Conservation (phyloP, 345 rosid species). For the sweet orange (Citrus sinensis) region DNA sequence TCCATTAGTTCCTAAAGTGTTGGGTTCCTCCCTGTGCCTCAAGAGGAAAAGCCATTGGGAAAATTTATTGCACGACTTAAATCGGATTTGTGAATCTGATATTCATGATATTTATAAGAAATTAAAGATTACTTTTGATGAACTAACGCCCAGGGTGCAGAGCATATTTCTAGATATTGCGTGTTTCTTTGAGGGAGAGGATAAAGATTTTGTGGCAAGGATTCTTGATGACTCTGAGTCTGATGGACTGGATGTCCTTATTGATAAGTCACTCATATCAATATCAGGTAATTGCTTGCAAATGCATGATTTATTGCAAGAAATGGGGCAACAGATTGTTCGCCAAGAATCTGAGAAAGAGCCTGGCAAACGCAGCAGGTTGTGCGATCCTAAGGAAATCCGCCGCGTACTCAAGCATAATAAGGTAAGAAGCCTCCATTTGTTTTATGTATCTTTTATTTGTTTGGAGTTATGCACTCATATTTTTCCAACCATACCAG, state of each 20-base stretch:
- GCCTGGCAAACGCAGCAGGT: no score
- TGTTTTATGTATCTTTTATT: background rate
- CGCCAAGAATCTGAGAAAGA: no score
- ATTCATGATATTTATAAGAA: background rate
- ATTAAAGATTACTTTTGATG: slow-evolving; percentile 14
- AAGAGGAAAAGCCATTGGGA: background rate
- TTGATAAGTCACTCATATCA: no score
- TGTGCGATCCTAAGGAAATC: no score
- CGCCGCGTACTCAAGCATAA: no score
- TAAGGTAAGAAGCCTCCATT: no score
- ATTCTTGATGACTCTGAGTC: slow-evolving; percentile 5
- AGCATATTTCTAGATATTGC: slow-evolving; percentile 42
- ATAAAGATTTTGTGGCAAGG: slow-evolving; percentile 5
- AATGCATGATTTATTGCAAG: no score
- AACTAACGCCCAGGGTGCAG: slow-evolving; percentile 4
- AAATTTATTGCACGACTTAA: background rate
- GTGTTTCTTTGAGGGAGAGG: slow-evolving; percentile 34
- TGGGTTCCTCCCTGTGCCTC: background rate
- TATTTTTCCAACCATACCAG: no score
- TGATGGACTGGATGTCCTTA: background rate
- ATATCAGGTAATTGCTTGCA: fast-evolving
- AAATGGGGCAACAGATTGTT: no score
- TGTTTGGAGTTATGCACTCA: no score
- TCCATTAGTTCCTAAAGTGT: slow-evolving; percentile 8
- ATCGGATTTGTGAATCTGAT: background rate